phyloP scores from a whole-genome alignment of 305 asterid species.

The Fraxinus latifolia region DNA sequence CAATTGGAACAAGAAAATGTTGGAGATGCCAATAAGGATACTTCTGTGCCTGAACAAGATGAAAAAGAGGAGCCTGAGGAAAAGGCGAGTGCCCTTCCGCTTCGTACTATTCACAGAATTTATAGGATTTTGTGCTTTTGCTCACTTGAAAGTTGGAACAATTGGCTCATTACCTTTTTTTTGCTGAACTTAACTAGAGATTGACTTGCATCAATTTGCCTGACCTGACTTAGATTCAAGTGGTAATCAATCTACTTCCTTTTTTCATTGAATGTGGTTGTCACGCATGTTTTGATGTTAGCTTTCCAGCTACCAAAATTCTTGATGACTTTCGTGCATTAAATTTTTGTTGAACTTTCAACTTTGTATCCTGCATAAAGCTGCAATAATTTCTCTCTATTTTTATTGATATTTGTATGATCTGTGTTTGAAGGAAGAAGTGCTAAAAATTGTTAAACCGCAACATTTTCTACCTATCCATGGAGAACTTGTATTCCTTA shows the following conservation, averaged over 20 bases:
- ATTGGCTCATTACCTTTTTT: neutral
- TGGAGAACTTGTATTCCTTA: no score
- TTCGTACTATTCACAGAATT: neutral
- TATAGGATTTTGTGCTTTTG: neutral
- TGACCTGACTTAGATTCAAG: neutral
- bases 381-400: neutral
- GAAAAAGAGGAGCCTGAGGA: conserved; percentile 58
- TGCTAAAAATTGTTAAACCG: conserved; percentile 21
- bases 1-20: conserved; percentile 41
- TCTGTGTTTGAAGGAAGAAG: conserved; percentile 71
- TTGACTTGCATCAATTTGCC: neutral
- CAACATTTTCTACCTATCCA: conserved; percentile 77
- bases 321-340: neutral
- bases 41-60: conserved; percentile 39
- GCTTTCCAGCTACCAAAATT: neutral
- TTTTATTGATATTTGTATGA: conserved; percentile 19
- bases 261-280: neutral
- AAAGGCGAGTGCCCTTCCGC: conserved; percentile 36
- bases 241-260: neutral
- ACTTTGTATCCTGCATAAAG: neutral
- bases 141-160: neutral
- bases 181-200: neutral
- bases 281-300: neutral
- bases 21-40: conserved; percentile 45
- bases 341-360: neutral